Evolutionary conservation across 2,329 filamentous ascomycete species (phyloP).

Genomic region (Cyclaneusma minus): DNA sequence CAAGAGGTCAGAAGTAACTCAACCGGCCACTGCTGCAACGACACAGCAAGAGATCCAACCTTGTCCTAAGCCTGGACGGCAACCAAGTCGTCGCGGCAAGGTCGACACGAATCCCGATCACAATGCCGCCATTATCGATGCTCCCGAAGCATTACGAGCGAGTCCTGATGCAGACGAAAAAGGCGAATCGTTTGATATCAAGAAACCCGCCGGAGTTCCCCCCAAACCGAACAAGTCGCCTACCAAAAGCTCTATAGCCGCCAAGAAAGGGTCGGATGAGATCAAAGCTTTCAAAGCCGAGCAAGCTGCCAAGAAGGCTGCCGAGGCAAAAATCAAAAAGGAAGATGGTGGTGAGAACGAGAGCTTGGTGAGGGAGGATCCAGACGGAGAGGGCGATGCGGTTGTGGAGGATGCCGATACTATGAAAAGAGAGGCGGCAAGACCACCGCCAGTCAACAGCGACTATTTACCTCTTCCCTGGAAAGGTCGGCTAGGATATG

Average conservation of each 20-base stretch:
- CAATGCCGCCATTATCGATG: slow-evolving; percentile 16
- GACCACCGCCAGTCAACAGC: slow-evolving; percentile 66
- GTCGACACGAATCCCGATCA: slow-evolving; percentile 16
- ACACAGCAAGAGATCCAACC: slow-evolving; percentile 3
- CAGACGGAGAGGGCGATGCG: slow-evolving; percentile 11
- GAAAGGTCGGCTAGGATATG: slow-evolving; percentile 81
- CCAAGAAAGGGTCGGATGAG: slow-evolving; percentile 17
- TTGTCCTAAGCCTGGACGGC: slow-evolving; percentile 7
- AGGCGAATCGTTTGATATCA: slow-evolving; percentile 12
- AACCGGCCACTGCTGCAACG: slow-evolving; percentile 3
- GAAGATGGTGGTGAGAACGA: slow-evolving; percentile 13
- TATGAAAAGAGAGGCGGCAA: slow-evolving; percentile 14
- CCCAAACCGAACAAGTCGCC: slow-evolving; percentile 12
- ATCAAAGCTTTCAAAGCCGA: slow-evolving; percentile 17
- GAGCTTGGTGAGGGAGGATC: slow-evolving; percentile 13
- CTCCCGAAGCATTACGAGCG: slow-evolving; percentile 15
- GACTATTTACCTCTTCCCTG: slow-evolving; percentile 73
- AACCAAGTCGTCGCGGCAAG: slow-evolving; percentile 9
- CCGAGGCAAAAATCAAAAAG: slow-evolving; percentile 10
- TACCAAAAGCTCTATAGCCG: slow-evolving; percentile 16
- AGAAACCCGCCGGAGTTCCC: slow-evolving; percentile 3
- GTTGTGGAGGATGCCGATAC: slow-evolving; percentile 13
- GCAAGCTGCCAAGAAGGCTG: slow-evolving; percentile 15
- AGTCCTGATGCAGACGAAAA: slow-evolving; percentile 16
- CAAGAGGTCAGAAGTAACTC: slow-evolving; percentile 13